These are phyloP conservation scores for Annona cherimola DNA, from an alignment of 164 flowering plant genomes.

Conservation along the genomic window DNA sequence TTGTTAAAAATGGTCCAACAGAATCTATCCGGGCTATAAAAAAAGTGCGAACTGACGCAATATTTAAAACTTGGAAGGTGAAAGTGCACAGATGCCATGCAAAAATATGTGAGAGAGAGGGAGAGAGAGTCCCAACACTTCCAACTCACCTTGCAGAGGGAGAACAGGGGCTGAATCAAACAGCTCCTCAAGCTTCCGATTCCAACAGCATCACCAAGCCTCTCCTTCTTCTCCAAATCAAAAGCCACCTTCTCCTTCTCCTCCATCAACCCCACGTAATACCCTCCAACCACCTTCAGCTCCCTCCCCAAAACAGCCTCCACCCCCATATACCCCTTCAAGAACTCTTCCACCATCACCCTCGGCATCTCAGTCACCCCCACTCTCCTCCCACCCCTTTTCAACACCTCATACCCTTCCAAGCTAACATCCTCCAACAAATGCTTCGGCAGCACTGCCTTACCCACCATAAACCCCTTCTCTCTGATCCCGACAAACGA, in stretches of 20 bases:
- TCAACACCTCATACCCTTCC: conserved; percentile 40
- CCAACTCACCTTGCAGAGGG: conserved; percentile 25
- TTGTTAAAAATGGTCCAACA: no score
- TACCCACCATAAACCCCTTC: conserved; percentile 32
- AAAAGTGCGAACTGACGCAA: no score
- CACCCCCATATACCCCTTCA: conserved; percentile 46
- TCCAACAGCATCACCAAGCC: conserved; percentile 16
- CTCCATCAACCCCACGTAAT: conserved; percentile 37
- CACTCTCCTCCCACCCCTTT: conserved; percentile 25
- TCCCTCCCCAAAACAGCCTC: conserved; percentile 44
- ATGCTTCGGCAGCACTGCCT: conserved; percentile 55
- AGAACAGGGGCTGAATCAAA: conserved; percentile 17
- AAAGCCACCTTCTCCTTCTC: conserved; percentile 6
- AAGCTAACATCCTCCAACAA: conserved; percentile 46
- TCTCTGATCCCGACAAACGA: conserved; percentile 46
- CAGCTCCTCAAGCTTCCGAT: conserved; percentile 16
- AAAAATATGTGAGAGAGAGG: background rate
- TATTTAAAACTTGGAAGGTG: background rate
- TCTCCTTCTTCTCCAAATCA: conserved; percentile 13
- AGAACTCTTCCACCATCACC: conserved; percentile 58
- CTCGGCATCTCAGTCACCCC: conserved; percentile 44
- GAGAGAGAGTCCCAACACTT: background rate
- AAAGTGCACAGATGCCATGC: background rate
- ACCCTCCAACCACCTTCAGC: conserved; percentile 30
- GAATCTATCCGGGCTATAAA: no score